Conservation (phyloP, 1,284 basidiomycete genomes). For the Anthracocystis setariae region DNA sequence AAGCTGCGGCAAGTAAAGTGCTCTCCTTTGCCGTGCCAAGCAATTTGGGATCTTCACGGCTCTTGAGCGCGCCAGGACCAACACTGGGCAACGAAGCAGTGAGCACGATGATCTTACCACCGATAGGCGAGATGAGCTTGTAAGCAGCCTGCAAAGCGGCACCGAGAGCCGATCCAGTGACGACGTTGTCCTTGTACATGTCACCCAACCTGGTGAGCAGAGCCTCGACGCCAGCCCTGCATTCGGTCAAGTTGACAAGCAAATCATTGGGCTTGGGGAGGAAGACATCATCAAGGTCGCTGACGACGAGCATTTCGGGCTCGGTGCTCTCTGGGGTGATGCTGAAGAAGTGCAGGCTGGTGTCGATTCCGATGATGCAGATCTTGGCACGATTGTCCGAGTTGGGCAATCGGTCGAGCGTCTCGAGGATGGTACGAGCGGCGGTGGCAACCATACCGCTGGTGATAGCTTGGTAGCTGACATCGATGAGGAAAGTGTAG, state of each 20-base stretch:
- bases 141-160: constrained; percentile 94
- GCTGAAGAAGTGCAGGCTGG: constrained; percentile 95
- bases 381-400: constrained; percentile 92
- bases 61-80: constrained; percentile 91
- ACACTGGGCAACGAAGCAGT: constrained; percentile 86
- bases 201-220: constrained; percentile 85
- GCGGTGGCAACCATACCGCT: constrained; percentile 95
- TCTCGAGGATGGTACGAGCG: constrained; percentile 92
- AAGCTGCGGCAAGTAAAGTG: constrained; percentile 71
- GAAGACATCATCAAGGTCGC: constrained; percentile 96
- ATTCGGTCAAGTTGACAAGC: constrained; percentile 90
- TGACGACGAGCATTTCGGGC: constrained; percentile 93
- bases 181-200: constrained; percentile 95
- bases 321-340: constrained; percentile 82
- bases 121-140: constrained; percentile 91
- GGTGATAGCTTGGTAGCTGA: constrained; percentile 84
- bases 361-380: constrained; percentile 91
- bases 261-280: constrained; percentile 95
- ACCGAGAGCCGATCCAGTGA: constrained; percentile 92
- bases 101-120: constrained; percentile 93
- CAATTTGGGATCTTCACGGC: constrained; percentile 94
- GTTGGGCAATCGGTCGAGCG: constrained; percentile 93
- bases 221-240: constrained; percentile 81
- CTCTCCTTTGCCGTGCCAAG: constrained; percentile 89
- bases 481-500: constrained; percentile 96